Percentiles rank a stretch among this genome's conserved stretches.
phyloP scores from a whole-genome alignment of 78 protist species.

The Diacronema lutheri region DNA sequence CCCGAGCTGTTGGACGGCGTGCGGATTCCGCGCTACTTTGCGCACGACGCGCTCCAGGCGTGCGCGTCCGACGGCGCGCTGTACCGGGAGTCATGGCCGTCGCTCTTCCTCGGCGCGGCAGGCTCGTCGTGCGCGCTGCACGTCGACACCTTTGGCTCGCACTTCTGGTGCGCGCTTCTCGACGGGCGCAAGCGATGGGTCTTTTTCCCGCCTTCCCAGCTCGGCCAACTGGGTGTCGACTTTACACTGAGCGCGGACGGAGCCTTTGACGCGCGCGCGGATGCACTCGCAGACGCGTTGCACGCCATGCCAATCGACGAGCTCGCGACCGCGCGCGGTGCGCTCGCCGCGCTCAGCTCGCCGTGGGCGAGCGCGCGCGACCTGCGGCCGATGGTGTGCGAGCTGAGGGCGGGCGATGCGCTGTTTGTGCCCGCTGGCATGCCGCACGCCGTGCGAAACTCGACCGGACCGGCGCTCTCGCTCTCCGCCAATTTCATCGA shows the following conservation, averaged over 20 bases:
- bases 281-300: too few relatives aligned
- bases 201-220: neutral
- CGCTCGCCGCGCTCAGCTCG: too few relatives aligned
- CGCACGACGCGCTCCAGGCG: neutral
- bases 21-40: neutral
- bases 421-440: slow-evolving; percentile 31
- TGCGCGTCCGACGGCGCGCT: neutral
- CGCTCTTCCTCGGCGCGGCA: slow-evolving; percentile 11
- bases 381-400: neutral
- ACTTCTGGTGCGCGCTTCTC: neutral
- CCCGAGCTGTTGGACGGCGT: neutral
- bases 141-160: slow-evolving; percentile 7
- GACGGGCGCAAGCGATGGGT: neutral
- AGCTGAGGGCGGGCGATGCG: neutral
- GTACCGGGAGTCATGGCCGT: slow-evolving; percentile 29
- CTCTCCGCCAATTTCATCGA: neutral
- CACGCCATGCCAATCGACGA: neutral
- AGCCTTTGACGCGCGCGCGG: neutral
- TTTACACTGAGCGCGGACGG: neutral
- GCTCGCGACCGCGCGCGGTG: neutral
- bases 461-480: neutral
- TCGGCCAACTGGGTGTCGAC: neutral
- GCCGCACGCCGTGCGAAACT: slow-evolving; percentile 14
- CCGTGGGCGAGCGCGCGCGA: too few relatives aligned
- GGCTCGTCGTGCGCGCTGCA: slow-evolving; percentile 17